Evolutionary conservation across 2,329 filamentous ascomycete genomes (phyloP).

Genomic region (Ascosphaera apis): DNA sequence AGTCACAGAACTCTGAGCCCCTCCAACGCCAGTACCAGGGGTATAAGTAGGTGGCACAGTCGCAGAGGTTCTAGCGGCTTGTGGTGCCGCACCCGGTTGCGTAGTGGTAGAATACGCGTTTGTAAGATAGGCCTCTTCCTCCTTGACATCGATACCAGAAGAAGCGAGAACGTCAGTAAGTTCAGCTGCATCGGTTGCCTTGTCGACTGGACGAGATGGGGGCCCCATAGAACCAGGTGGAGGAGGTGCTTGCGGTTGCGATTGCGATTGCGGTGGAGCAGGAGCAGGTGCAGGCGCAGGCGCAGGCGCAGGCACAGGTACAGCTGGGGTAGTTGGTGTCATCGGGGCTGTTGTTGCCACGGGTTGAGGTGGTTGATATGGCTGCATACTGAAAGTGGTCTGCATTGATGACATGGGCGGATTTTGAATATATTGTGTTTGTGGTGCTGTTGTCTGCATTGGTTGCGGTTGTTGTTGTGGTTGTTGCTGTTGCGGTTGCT

Average conservation of each 20-base stretch:
- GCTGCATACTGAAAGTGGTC: conserved; percentile 3
- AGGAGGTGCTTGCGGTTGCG: conserved; percentile 7
- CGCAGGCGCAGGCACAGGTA: too few relatives aligned
- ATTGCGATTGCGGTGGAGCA: background rate
- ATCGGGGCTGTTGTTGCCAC: conserved; percentile 24
- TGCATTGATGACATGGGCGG: too few relatives aligned
- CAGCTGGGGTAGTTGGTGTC: conserved; percentile 12
- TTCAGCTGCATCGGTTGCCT: conserved; percentile 37
- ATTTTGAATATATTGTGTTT: too few relatives aligned
- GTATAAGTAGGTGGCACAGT: too few relatives aligned
- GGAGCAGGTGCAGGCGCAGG: too few relatives aligned
- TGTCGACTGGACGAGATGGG: conserved; percentile 33
- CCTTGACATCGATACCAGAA: conserved; percentile 66
- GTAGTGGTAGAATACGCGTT: conserved; percentile 27
- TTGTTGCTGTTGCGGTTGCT: too few relatives aligned
- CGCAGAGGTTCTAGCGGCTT: too few relatives aligned
- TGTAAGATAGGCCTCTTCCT: conserved; percentile 64
- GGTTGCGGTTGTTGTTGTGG: too few relatives aligned
- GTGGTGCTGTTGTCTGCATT: too few relatives aligned
- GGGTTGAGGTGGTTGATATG: conserved; percentile 4
- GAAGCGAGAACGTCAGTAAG: conserved; percentile 64
- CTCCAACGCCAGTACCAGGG: conserved; percentile 8
- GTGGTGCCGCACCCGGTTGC: conserved; percentile 3
- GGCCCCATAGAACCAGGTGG: conserved; percentile 34
- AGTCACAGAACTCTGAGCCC: conserved; percentile 3